These are phyloP conservation scores for Paracorniculantispora psalliotae DNA, from an alignment of 2,329 filamentous ascomycete species.

Conservation along the genomic window DNA sequence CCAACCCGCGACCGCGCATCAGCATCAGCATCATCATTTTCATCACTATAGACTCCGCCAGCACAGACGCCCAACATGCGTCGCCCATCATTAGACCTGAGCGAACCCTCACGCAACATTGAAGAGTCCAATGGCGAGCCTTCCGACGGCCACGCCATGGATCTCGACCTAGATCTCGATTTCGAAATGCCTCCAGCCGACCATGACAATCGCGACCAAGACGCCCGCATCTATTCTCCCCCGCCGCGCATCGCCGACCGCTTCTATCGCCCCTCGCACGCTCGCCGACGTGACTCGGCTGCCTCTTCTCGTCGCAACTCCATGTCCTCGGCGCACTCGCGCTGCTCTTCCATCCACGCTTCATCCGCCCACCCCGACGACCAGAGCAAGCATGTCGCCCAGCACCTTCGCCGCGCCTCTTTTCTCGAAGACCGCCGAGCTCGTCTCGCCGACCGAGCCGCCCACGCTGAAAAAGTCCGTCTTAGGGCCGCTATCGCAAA, in stretches of 20 bases:
- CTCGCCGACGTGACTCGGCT: slow-evolving; percentile 68
- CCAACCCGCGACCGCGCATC: neutral
- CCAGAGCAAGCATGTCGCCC: slow-evolving; percentile 72
- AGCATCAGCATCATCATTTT: no score
- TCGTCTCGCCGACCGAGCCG: slow-evolving; percentile 71
- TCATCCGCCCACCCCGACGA: slow-evolving; percentile 48
- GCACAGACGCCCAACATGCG: slow-evolving; percentile 33
- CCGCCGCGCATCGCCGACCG: slow-evolving; percentile 74
- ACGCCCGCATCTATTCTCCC: slow-evolving; percentile 48
- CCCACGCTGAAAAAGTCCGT: slow-evolving; percentile 78
- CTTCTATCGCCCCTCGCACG: slow-evolving; percentile 64
- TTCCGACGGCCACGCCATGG: slow-evolving; percentile 24
- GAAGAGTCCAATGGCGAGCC: slow-evolving; percentile 30
- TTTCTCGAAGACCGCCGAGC: slow-evolving; percentile 79
- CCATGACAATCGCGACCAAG: slow-evolving; percentile 31
- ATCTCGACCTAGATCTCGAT: slow-evolving; percentile 22
- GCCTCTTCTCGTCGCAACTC: slow-evolving; percentile 76
- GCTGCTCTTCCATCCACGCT: slow-evolving; percentile 56
- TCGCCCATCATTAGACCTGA: slow-evolving; percentile 36
- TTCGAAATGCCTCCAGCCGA: slow-evolving; percentile 35
- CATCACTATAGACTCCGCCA: neutral
- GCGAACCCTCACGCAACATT: slow-evolving; percentile 37
- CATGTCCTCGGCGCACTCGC: slow-evolving; percentile 69
- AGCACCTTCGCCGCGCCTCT: slow-evolving; percentile 72
- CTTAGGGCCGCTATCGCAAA: slow-evolving; percentile 70